Base-by-base conservation (phyloP, 495 filamentous ascomycete genomes). In the Lasiosphaeria hispida region DNA sequence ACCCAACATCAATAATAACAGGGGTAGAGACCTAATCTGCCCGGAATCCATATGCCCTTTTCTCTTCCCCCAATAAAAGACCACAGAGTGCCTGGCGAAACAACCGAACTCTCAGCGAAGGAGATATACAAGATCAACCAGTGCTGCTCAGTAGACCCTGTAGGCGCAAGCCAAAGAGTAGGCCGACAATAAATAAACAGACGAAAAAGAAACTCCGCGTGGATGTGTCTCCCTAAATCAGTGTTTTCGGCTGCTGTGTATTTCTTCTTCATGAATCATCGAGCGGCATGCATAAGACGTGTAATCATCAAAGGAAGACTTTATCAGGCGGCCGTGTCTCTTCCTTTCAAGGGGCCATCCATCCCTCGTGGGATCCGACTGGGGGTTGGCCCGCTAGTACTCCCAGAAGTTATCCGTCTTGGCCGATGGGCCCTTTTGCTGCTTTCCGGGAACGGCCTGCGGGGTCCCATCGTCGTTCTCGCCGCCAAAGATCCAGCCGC, bases 401-500 rank as follows among this genome's bases (percentile, higher is more conserved):
- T 86, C 80, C 82, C 83, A 85, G 47, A 82, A 70, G 64, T 72
- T 67, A 42, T 73, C 63, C 54, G 69, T 56, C 55, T 71, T 72
- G 34, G 63, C 59, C 10, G 65, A 53, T 1, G 59, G 54, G 3
- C 60, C 69, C 30, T 53, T 66, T 14, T 63, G 65, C 63, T 74
- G 76, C 61, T 71, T 77, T 17, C 63, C 66, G 10, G 73, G 61
- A 7, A 64, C 66, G 13, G 71, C 64, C 15, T 23, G 58, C 30
- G 53, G 33, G 37, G 63, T 57, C 7, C 66, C 71, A 14, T 77
- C 78, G 38, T 71, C 79, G 49, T 76, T 77, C 51, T 78, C 75
- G 18, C 83, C 80, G 49, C 82, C 83, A 23, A 85, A 82, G 61
- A 82, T 72, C 87, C 87, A 91, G 60, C 72, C 69, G 55, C 83